Conservation (phyloP, 2,329 filamentous ascomycete species). For the Fusarium floridanum region DNA sequence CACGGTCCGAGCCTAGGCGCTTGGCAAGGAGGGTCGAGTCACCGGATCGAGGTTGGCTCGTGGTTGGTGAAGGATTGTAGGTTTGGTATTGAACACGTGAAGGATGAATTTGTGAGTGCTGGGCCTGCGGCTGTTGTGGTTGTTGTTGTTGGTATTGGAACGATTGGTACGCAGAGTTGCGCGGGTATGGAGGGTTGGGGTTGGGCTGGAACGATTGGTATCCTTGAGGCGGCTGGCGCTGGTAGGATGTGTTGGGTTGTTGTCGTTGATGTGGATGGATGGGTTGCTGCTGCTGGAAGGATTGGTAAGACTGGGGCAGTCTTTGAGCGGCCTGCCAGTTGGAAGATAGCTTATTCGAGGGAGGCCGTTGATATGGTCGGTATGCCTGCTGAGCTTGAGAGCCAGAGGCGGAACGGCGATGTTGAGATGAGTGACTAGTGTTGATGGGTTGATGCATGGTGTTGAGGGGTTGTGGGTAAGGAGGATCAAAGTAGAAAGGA, state of each 20-base stretch:
- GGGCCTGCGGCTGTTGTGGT: neutral
- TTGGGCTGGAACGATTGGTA: constrained; percentile 24
- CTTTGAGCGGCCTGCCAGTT: constrained; percentile 31
- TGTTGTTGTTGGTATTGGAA: constrained; percentile 27
- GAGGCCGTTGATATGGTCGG: constrained; percentile 33
- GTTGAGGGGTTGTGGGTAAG: constrained; percentile 43
- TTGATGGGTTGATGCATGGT: constrained; percentile 35
- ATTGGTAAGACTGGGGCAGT: constrained; percentile 38
- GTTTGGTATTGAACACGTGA: constrained; percentile 25
- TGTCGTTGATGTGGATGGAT: constrained; percentile 31
- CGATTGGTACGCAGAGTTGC: constrained; percentile 22
- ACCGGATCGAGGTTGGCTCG: constrained; percentile 43
- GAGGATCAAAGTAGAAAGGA: constrained; percentile 41
- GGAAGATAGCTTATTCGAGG: constrained; percentile 33
- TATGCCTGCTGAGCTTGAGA: constrained; percentile 28
- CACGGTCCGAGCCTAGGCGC: constrained; percentile 63
- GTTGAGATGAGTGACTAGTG: constrained; percentile 24
- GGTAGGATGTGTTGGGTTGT: constrained; percentile 27
- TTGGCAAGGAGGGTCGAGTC: constrained; percentile 65
- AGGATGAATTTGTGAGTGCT: constrained; percentile 32
- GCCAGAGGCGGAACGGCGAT: constrained; percentile 30
- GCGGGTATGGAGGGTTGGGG: constrained; percentile 33
- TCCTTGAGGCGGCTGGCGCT: constrained; percentile 28
- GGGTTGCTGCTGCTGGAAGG: constrained; percentile 39
- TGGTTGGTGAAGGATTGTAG: constrained; percentile 25